These are phyloP conservation scores for Puccinia polysora DNA, from an alignment of 1,284 basidiomycete genomes.

Conservation along the genomic window DNA sequence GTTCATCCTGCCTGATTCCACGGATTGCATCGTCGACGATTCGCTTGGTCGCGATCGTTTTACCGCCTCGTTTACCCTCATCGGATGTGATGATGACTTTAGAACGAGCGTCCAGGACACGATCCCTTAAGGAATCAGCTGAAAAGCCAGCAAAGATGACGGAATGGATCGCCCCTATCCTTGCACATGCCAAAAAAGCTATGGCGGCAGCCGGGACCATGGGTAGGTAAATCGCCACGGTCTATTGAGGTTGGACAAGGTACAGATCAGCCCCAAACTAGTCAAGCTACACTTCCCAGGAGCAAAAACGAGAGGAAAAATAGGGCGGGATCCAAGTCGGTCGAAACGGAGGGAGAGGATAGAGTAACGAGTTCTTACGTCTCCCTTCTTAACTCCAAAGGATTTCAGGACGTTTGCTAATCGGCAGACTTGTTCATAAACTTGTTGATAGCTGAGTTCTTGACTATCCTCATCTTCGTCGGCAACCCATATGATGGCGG, in stretches of 20 bases:
- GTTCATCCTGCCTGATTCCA: conserved; percentile 58
- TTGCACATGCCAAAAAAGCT: conserved; percentile 92
- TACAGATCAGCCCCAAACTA: not conserved
- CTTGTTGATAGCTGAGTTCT: conserved; percentile 74
- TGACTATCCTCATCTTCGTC: conserved; percentile 82
- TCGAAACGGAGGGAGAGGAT: conserved; percentile 17
- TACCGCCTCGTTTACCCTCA: conserved; percentile 89
- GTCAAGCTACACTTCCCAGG: not conserved
- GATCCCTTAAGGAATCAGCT: conserved; percentile 90
- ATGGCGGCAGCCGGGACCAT: conserved; percentile 67
- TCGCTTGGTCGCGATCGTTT: conserved; percentile 89
- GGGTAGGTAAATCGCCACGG: conserved; percentile 72
- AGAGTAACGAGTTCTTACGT: conserved; percentile 56
- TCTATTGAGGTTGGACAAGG: conserved; percentile 3
- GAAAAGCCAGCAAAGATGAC: conserved; percentile 98
- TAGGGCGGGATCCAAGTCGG: no score
- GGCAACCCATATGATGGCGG: conserved; percentile 96
- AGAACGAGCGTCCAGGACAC: conserved; percentile 82
- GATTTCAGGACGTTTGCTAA: conserved; percentile 87
- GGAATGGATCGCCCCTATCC: conserved; percentile 96
- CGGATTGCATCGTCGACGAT: conserved; percentile 86
- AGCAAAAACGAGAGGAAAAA: not conserved
- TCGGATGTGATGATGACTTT: conserved; percentile 91
- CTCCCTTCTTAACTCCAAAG: conserved; percentile 91
- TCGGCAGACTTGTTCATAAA: conserved; percentile 81